These are phyloP conservation scores for Striga hermonthica DNA, from an alignment of 305 asterid genomes.

Conservation along the genomic window DNA sequence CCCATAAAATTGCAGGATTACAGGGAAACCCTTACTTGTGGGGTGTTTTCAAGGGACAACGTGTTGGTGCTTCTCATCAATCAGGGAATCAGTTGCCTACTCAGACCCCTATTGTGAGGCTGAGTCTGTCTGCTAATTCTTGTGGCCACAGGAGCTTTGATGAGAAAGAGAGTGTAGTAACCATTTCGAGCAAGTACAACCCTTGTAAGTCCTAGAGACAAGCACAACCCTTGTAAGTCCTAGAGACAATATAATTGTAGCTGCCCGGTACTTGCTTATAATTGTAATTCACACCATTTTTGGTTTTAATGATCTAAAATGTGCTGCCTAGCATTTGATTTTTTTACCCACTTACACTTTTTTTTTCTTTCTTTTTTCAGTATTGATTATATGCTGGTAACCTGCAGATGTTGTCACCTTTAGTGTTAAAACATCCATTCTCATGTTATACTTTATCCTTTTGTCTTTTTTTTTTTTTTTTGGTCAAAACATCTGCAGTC, in stretches of 20 bases:
- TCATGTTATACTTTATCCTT: too few relatives aligned
- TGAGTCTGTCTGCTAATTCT: slow-evolving; percentile 33
- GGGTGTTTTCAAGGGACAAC: slow-evolving; percentile 49
- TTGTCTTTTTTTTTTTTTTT: too few relatives aligned
- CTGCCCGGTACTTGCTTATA: background rate
- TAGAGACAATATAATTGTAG: slow-evolving; percentile 6
- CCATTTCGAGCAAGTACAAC: slow-evolving; percentile 32
- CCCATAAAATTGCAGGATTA: slow-evolving; percentile 42
- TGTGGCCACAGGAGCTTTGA: slow-evolving; percentile 32
- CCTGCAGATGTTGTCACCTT: too few relatives aligned
- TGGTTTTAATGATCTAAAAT: background rate
- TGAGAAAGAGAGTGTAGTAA: slow-evolving; percentile 27
- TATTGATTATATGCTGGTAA: too few relatives aligned
- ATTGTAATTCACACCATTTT: background rate
- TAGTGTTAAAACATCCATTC: too few relatives aligned
- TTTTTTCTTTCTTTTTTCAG: too few relatives aligned
- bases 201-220: slow-evolving; percentile 35
- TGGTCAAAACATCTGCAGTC: too few relatives aligned
- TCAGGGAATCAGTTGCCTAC: slow-evolving; percentile 27
- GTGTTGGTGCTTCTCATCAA: slow-evolving; percentile 24
- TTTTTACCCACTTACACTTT: background rate
- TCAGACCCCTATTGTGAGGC: slow-evolving; percentile 26
- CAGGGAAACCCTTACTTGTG: slow-evolving; percentile 49
- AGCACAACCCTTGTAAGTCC: slow-evolving; percentile 37
- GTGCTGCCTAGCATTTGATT: background rate